Evolutionary conservation across 2,329 filamentous ascomycete genomes (phyloP), one percentile per base, ranked within the genome.

Genomic region (Penicillium digitatum): DNA sequence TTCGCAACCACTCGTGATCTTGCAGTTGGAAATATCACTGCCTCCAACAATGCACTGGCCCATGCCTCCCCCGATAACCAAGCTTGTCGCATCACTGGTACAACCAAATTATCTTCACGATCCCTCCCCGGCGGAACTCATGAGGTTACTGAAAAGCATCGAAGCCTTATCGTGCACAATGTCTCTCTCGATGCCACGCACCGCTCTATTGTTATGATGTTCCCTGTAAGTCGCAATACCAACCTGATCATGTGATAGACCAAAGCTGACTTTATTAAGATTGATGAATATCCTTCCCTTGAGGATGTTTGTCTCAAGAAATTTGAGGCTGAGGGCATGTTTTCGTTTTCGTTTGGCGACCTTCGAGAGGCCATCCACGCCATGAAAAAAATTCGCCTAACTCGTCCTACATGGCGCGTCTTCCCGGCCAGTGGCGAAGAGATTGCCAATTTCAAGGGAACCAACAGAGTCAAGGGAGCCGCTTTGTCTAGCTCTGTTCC

Each of bases 331-430:
- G 22, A 7, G 5, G 38, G 46, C 6, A 5, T n/a, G 18, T 34
- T 54, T 14, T 49, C 52, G 2, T 6, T 54, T 20, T 14, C 39
- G 2, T 54, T 54, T 27, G 22, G 45, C 7, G 52, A 54, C 26
- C n/a, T 54, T 38, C 38, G 37, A 14, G 52, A 54, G 10, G 24
- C 31, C 14, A n/a, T 43, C 7, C 12, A 11, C 7, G 45, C 52
- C 14, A 49, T 49, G 18, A 35, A 43, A 1, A 22, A 26, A 12
- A 22, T 54, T 12, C 29, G 29, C n/a, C 12, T 2, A 4, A 35
- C 16, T 29, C 45, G 20, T 18, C 37, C 52, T 16, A 20, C 12
- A 16, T 49, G 52, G 52, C 9, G 12, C 6, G 32, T 49, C 22
- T 12, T 32, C 14, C 20, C 39, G 3, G 39, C 38, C 12, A 32